Percentiles rank a stretch among this genome's conserved stretches.
Conservation (phyloP, 805 yeast species). For the Candida palmyrensis region DNA sequence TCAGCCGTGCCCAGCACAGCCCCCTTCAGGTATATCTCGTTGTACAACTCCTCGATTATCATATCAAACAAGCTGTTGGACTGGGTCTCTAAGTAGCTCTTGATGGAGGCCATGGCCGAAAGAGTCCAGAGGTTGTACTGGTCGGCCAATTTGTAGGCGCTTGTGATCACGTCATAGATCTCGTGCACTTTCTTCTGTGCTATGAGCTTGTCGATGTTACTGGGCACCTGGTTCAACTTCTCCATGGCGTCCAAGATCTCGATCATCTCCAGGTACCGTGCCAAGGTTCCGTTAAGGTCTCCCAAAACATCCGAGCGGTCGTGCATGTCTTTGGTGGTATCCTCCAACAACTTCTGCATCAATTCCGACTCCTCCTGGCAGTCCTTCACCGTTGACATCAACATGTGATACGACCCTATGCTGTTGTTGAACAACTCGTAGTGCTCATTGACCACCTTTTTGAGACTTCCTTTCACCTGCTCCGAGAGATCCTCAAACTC, state of each 20-base stretch:
- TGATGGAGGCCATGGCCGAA: slow-evolving; percentile 47
- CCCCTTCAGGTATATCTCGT: slow-evolving; percentile 57
- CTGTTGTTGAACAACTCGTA: slow-evolving; percentile 81
- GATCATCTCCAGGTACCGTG: slow-evolving; percentile 61
- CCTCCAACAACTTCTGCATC: slow-evolving; percentile 44
- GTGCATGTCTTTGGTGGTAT: slow-evolving; percentile 46
- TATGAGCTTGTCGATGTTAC: slow-evolving; percentile 59
- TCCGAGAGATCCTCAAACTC: slow-evolving; percentile 62
- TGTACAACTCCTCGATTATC: slow-evolving; percentile 71
- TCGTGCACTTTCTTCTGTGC: slow-evolving; percentile 64
- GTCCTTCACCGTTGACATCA: slow-evolving; percentile 57
- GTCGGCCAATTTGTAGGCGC: slow-evolving; percentile 41
- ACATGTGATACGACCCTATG: slow-evolving; percentile 76
- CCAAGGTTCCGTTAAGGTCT: slow-evolving; percentile 61
- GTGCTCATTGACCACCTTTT: slow-evolving; percentile 72
- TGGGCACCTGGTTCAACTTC: slow-evolving; percentile 53
- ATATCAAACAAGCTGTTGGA: slow-evolving; percentile 60
- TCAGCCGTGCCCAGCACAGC: slow-evolving; percentile 8
- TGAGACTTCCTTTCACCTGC: slow-evolving; percentile 52
- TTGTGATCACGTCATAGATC: slow-evolving; percentile 52
- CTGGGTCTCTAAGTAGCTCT: slow-evolving; percentile 50
- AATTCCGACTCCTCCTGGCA: slow-evolving; percentile 55
- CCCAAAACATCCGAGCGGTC: slow-evolving; percentile 51
- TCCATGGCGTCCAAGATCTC: slow-evolving; percentile 66
- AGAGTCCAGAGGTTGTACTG: slow-evolving; percentile 53